phyloP scores from a whole-genome alignment of 2,329 filamentous ascomycete genomes.

The Dryadomyces quercivorus region DNA sequence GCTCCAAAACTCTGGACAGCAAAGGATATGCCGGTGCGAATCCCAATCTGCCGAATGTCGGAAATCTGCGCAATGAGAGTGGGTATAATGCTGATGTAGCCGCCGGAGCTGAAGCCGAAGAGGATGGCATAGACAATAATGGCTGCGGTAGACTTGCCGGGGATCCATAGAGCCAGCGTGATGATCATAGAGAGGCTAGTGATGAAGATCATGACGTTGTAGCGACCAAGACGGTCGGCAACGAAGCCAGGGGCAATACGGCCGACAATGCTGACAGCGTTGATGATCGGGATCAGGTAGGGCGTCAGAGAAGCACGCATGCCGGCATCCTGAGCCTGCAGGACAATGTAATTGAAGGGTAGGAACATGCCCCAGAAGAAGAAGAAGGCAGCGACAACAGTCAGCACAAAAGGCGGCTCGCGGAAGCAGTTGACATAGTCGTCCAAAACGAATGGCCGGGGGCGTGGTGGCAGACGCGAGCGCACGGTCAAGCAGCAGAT shows the following conservation, averaged over 20 bases:
- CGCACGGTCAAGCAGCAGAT: constrained; percentile 20
- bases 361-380: constrained; percentile 44
- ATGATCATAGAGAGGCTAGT: constrained; percentile 27
- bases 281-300: constrained; percentile 45
- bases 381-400: constrained; percentile 35
- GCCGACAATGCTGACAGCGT: constrained; percentile 36
- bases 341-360: constrained; percentile 39
- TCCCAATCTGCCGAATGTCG: constrained; percentile 46
- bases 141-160: constrained; percentile 31
- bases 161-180: constrained; percentile 29
- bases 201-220: constrained; percentile 32
- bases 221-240: constrained; percentile 27
- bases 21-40: constrained; percentile 45
- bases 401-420: constrained; percentile 32
- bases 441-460: constrained; percentile 27
- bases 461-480: constrained; percentile 21
- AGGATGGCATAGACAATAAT: constrained; percentile 48
- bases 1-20: constrained; percentile 43
- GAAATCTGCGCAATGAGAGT: constrained; percentile 48
- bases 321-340: constrained; percentile 32
- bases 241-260: constrained; percentile 38
- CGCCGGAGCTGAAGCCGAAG: constrained; percentile 54
- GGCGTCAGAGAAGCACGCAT: constrained; percentile 27
- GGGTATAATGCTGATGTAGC: constrained; percentile 46
- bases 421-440: constrained; percentile 34